Evolutionary conservation across 805 yeast genomes (phyloP), one percentile per base, ranked within the genome.

Genomic region (Starmerella bacillaris): DNA sequence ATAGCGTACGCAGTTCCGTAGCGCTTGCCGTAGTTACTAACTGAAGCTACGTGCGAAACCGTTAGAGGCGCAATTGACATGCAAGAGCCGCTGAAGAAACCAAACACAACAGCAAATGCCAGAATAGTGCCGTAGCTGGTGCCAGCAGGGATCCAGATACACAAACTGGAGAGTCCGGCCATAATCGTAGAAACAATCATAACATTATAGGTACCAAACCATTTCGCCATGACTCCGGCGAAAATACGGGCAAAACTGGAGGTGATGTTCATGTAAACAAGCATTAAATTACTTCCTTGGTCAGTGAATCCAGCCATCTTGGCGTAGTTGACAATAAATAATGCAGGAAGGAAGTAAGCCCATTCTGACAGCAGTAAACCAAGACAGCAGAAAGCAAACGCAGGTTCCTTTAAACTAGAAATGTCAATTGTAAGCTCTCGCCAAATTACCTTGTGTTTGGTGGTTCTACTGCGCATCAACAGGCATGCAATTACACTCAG

Each of bases 61-160:
- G 83, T 75, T 2, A 70, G 71, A 0, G 86, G 83, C 0, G 76
- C 67, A 30, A 76, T 48, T 1, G 78, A 63, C 30, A 77, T 56
- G 4, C 75, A 67, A 15, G 76, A 65, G 3, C 79, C 72, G 24
- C 68, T 60, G 37, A 67, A 63, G 24, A 40, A 29, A n/a, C 46
- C 46, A 24, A 39, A 40, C 24, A 51, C 27, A 0, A 60, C 64
- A 4, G 74, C 58, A 50, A 72, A 76, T 0, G 61, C 61, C 44
- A 68, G 65, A 35, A 74, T 51, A 1, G 78, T 79, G 16, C 47
- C 47, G 5, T 30, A 24, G 19, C 36, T 34, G 19, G 21, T 33
- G 14, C 52, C 48, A 38, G 71, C 64, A 1, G 83, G 82, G 14
- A 73, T 51, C 82, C 82, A 74, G 15, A 74, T 44, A 0, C 61